A percentile compares a stretch with the other conserved stretches of the same genome.
phyloP scores from a whole-genome alignment of 257 asterid genomes.

The Ilex asprella region DNA sequence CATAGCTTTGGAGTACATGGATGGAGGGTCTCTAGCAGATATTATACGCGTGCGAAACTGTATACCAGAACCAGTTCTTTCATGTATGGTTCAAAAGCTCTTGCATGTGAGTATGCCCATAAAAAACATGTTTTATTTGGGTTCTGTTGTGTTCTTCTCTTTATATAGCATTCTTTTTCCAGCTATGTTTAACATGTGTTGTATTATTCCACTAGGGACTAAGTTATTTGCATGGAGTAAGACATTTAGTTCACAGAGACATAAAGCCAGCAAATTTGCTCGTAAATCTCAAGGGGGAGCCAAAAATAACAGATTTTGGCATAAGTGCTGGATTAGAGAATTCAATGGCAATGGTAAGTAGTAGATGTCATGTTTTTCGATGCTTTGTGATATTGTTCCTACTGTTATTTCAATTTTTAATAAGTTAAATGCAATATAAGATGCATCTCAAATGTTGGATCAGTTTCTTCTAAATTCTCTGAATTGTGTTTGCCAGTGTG shows the following conservation, averaged over 20 bases:
- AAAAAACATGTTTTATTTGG: background rate
- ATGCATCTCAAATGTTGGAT: conserved; percentile 3
- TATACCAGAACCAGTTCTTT: conserved; percentile 79
- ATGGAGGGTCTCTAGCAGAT: conserved; percentile 98
- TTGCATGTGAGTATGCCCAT: conserved; percentile 48
- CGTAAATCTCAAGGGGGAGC: conserved; percentile 90
- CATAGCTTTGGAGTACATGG: conserved; percentile 97
- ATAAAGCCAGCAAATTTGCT: conserved; percentile 98
- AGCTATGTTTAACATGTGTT: conserved; percentile 6
- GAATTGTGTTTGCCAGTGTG: conserved; percentile 55
- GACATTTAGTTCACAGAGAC: conserved; percentile 96
- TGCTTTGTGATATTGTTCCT: background rate
- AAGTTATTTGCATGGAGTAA: conserved; percentile 84
- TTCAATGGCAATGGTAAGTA: conserved; percentile 95
- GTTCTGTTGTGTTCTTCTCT: background rate
- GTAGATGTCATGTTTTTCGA: conserved; percentile 3
- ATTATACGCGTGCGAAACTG: conserved; percentile 47
- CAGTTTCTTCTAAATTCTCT: conserved; percentile 10
- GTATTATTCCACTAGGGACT: conserved; percentile 59
- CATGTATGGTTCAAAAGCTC: conserved; percentile 81
- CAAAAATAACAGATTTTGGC: conserved; percentile 98
- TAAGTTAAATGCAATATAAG: background rate
- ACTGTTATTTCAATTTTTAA: no score
- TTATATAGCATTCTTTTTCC: background rate
- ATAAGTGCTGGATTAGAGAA: conserved; percentile 97